Evolutionary conservation across 164 flowering plant species (phyloP).

Genomic region (Hamamelis virginiana): DNA sequence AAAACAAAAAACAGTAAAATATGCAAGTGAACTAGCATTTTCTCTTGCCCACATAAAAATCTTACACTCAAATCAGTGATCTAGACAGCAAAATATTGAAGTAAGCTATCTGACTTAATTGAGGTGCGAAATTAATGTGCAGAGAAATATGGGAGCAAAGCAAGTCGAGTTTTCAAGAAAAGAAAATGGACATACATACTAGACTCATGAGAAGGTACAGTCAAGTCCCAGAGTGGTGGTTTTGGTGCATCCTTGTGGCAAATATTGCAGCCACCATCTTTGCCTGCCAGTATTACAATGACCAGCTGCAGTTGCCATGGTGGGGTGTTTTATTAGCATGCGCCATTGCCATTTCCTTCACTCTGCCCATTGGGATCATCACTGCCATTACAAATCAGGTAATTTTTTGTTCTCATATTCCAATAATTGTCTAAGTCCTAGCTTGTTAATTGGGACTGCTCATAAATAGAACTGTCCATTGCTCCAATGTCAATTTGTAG

Average conservation of each 20-base stretch:
- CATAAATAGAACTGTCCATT: too few species aligned
- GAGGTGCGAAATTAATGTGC: slow-evolving; percentile 4
- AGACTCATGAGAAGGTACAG: slow-evolving; percentile 70
- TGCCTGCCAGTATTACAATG: slow-evolving; percentile 65
- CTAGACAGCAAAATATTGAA: background rate
- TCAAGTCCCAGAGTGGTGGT: slow-evolving; percentile 89
- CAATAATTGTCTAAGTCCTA: background rate
- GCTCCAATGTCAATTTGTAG: too few species aligned
- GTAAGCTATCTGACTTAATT: background rate
- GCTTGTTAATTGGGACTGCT: background rate
- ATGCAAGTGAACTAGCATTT: too few species aligned
- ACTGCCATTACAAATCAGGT: slow-evolving; percentile 93
- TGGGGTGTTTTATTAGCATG: slow-evolving; percentile 88
- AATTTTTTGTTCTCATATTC: background rate
- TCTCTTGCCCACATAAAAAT: too few species aligned
- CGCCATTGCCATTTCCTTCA: slow-evolving; percentile 69
- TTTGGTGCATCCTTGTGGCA: slow-evolving; percentile 48
- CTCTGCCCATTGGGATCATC: slow-evolving; percentile 86
- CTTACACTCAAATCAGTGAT: too few species aligned
- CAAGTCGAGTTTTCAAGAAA: slow-evolving; percentile 57
- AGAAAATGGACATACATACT: slow-evolving; percentile 69
- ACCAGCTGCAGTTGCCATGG: slow-evolving; percentile 85
- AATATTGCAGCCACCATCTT: slow-evolving; percentile 62
- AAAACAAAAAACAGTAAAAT: too few species aligned
- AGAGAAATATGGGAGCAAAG: slow-evolving; percentile 79